These are phyloP conservation scores for Rhizophlyctis rosea DNA, from an alignment of 192 early-diverging fungal species.

Conservation along the genomic window DNA sequence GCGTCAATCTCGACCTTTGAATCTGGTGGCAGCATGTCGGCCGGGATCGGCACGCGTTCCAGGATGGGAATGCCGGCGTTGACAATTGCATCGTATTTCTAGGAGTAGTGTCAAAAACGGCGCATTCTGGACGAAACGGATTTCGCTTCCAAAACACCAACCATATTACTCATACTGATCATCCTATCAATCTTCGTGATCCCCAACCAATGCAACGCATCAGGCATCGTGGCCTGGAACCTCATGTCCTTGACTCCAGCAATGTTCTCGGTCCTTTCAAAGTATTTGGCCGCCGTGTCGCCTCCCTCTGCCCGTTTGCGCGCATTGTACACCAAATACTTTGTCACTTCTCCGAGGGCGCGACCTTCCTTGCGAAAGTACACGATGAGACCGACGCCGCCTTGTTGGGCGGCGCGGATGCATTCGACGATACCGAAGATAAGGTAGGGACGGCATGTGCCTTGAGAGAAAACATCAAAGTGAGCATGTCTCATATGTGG, in stretches of 20 bases:
- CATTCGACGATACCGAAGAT: constrained; percentile 87
- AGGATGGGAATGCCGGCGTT: constrained; percentile 81
- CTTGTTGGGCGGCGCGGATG: constrained; percentile 82
- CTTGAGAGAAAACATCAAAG: too few relatives aligned
- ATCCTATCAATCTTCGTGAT: constrained; percentile 90
- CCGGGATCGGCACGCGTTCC: constrained; percentile 85
- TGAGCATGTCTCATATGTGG: background rate
- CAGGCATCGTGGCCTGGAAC: constrained; percentile 96
- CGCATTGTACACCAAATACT: constrained; percentile 95
- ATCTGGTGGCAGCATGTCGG: constrained; percentile 84
- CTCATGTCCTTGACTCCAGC: constrained; percentile 94
- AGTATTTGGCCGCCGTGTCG: constrained; percentile 88
- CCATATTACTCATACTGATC: constrained; percentile 60
- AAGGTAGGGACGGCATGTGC: constrained; percentile 49
- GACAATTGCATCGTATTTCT: constrained; percentile 93
- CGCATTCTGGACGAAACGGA: too few relatives aligned
- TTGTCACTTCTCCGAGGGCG: constrained; percentile 91
- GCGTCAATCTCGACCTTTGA: constrained; percentile 94
- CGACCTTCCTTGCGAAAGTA: constrained; percentile 97
- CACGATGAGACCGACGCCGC: constrained; percentile 90
- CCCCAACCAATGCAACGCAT: constrained; percentile 94
- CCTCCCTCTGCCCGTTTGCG: constrained; percentile 74
- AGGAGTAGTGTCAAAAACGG: too few relatives aligned
- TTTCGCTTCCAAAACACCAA: too few relatives aligned
- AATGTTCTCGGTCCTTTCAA: constrained; percentile 77